Conservation (phyloP, 257 asterid genomes). For the Fraxinus pennsylvanica region DNA sequence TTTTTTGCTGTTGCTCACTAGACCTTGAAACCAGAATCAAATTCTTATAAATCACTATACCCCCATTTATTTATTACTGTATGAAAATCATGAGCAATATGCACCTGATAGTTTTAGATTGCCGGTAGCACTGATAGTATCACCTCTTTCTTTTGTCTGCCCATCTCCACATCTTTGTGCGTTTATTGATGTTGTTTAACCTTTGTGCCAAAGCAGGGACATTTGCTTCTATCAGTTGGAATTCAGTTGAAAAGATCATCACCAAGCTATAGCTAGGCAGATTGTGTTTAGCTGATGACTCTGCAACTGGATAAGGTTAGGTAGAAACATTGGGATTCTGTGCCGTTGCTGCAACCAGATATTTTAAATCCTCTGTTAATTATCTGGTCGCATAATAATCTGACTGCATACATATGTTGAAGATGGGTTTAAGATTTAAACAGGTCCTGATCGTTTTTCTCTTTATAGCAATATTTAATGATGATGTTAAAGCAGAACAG, state of each 20-base stretch:
- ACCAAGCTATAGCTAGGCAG: conserved; percentile 19
- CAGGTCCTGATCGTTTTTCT: conserved; percentile 43
- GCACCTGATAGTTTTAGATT: background rate
- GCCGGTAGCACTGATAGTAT: background rate
- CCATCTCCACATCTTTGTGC: conserved; percentile 12
- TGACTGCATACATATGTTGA: conserved; percentile 18
- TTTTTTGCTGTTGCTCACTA: background rate
- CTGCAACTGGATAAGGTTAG: conserved; percentile 11
- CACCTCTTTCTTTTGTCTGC: background rate
- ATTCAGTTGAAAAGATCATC: conserved; percentile 16
- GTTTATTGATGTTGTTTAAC: conserved; percentile 11
- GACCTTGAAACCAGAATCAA: background rate
- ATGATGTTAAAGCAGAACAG: conserved; percentile 38
- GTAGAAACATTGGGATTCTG: conserved; percentile 6
- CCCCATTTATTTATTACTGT: background rate
- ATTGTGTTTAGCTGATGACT: conserved; percentile 12
- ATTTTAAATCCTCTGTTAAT: conserved; percentile 1
- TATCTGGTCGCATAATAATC: conserved; percentile 12
- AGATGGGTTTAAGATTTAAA: conserved; percentile 46
- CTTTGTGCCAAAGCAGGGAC: conserved; percentile 21
- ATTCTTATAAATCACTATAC: conserved; percentile 7
- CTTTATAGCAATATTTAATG: conserved; percentile 36
- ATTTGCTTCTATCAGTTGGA: conserved; percentile 10
- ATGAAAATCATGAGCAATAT: background rate
- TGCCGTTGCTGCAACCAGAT: conserved; percentile 20